Percentiles rank a stretch among this genome's conserved stretches.
Evolutionary conservation across 768 basidiomycete species (phyloP).

Genomic region (Calocera cornea): DNA sequence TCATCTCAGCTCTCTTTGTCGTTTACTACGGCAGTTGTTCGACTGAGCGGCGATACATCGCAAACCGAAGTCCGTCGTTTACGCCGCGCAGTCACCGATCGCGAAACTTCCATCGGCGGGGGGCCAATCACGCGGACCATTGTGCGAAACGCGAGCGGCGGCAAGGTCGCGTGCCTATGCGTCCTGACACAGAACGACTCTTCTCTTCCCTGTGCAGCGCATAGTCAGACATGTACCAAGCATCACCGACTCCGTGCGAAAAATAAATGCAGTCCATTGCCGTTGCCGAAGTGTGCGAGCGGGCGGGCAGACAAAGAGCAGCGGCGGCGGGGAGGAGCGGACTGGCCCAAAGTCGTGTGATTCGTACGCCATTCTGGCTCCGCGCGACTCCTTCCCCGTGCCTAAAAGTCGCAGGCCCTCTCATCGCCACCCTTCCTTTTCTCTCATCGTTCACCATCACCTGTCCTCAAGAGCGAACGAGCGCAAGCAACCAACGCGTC

Average conservation of each 20-base stretch:
- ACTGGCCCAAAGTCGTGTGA: not conserved
- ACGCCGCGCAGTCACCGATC: not conserved
- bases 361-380: conserved; percentile 1
- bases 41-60: too few species aligned
- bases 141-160: conserved; percentile 1
- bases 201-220: not conserved
- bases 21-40: too few species aligned
- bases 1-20: too few species aligned
- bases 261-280: not conserved
- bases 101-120: not conserved
- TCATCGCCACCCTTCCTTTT: not conserved
- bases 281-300: not conserved
- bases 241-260: not conserved
- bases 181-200: not conserved
- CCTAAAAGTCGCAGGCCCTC: not conserved
- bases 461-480: conserved; percentile 2
- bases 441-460: not conserved
- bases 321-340: not conserved
- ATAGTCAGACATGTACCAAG: not conserved
- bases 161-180: not conserved
- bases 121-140: not conserved
- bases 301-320: not conserved
- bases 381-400: not conserved
- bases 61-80: too few species aligned
- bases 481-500: conserved; percentile 1